Evolutionary conservation across 176 grass and related monocot genomes (phyloP).

Genomic region (Aegilops umbellulata): DNA sequence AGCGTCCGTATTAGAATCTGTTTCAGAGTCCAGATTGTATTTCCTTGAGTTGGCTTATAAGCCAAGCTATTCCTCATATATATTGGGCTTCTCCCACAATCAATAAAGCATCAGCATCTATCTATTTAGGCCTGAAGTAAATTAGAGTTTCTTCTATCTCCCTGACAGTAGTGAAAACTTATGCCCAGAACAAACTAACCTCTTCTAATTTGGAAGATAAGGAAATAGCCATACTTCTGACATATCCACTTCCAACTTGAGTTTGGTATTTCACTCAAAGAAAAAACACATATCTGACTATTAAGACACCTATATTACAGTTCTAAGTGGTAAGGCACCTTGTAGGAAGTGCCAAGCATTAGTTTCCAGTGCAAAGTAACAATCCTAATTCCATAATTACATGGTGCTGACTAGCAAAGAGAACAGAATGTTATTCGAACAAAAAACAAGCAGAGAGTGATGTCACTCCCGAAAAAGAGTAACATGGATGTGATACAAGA

Average conservation of each 20-base stretch:
- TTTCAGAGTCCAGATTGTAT: too few species aligned
- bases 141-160: background rate
- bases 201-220: background rate
- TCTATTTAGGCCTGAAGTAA: too few species aligned
- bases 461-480: background rate
- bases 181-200: background rate
- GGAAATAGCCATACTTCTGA: background rate
- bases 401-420: slow-evolving; percentile 9
- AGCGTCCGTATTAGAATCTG: too few species aligned
- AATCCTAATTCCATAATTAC: background rate
- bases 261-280: background rate
- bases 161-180: background rate
- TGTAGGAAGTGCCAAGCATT: slow-evolving; percentile 15
- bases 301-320: slow-evolving; percentile 9
- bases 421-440: slow-evolving; percentile 15
- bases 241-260: background rate
- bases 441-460: slow-evolving; percentile 1
- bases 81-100: too few species aligned
- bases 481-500: slow-evolving; percentile 4
- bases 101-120: too few species aligned
- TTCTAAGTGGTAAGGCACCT: background rate
- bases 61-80: too few species aligned
- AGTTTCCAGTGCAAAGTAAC: background rate
- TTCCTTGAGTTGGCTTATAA: too few species aligned
- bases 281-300: background rate